Evolutionary conservation across 495 filamentous ascomycete genomes (phyloP).

Genomic region (Chaetomium fimeti): DNA sequence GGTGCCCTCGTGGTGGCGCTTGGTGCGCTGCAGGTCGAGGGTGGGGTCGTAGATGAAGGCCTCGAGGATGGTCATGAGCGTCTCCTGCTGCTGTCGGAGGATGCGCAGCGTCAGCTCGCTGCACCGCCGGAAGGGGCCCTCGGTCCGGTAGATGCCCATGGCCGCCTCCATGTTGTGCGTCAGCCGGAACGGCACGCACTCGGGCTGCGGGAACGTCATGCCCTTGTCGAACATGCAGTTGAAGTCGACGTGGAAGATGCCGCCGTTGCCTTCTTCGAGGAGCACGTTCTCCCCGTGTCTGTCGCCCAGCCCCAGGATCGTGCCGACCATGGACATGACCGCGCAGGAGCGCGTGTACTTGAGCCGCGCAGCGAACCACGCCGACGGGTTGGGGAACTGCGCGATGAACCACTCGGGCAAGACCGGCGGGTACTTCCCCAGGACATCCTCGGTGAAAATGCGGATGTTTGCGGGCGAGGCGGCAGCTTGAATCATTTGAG

Average conservation of each 20-base stretch:
- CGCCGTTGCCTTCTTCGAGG: slow-evolving; percentile 90
- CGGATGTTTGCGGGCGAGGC: slow-evolving; percentile 47
- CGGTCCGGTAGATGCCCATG: slow-evolving; percentile 89
- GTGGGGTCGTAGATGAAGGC: slow-evolving; percentile 97
- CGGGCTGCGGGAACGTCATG: slow-evolving; percentile 89
- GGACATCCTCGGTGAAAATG: slow-evolving; percentile 68
- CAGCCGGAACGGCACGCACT: slow-evolving; percentile 93
- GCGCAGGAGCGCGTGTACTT: slow-evolving; percentile 90
- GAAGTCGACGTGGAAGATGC: slow-evolving; percentile 97
- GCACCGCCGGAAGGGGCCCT: slow-evolving; percentile 86
- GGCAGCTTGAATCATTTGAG: slow-evolving; percentile 48
- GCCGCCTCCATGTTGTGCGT: slow-evolving; percentile 98
- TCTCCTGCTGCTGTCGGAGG: slow-evolving; percentile 88
- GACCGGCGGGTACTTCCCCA: slow-evolving; percentile 70
- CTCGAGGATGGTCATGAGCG: slow-evolving; percentile 93
- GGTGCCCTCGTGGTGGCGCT: slow-evolving; percentile 51
- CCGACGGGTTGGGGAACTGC: slow-evolving; percentile 86
- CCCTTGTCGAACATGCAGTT: slow-evolving; percentile 99
- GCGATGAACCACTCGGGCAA: slow-evolving; percentile 94
- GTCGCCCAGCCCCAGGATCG: slow-evolving; percentile 90
- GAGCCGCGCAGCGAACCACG: slow-evolving; percentile 89
- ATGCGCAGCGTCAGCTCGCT: slow-evolving; percentile 83
- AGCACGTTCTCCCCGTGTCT: slow-evolving; percentile 98
- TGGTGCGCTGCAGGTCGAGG: slow-evolving; percentile 81
- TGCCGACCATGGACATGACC: slow-evolving; percentile 97